These are phyloP conservation scores for Sclerotinia borealis DNA, from an alignment of 2,329 filamentous ascomycete genomes.

Conservation along the genomic window DNA sequence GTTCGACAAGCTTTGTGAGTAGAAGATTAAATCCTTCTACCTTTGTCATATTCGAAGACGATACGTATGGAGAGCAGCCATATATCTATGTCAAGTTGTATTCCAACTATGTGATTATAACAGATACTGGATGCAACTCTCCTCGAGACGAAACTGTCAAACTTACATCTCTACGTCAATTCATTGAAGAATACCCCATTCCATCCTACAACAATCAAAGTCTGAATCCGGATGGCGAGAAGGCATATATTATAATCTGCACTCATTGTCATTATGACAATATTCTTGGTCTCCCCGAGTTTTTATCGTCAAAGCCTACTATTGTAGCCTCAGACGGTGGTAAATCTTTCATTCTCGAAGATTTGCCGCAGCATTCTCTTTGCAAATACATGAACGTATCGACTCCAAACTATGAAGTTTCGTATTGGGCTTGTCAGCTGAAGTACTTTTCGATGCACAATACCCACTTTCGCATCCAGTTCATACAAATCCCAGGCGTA, in stretches of 20 bases:
- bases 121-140: conserved; percentile 42
- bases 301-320: conserved; percentile 19
- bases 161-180: conserved; percentile 35
- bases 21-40: conserved; percentile 38
- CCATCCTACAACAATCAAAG: conserved; percentile 31
- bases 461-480: conserved; percentile 34
- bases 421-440: conserved; percentile 37
- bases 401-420: conserved; percentile 37
- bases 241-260: conserved; percentile 38
- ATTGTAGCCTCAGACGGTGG: conserved; percentile 34
- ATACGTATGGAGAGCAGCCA: conserved; percentile 38
- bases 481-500: conserved; percentile 42
- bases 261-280: conserved; percentile 44
- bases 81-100: conserved; percentile 43
- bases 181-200: conserved; percentile 38
- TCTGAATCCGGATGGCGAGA: conserved; percentile 34
- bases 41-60: conserved; percentile 40
- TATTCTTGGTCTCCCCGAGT: conserved; percentile 30
- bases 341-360: conserved; percentile 36
- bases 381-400: conserved; percentile 35
- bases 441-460: conserved; percentile 28
- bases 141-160: conserved; percentile 27
- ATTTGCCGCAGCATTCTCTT: conserved; percentile 37
- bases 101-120: conserved; percentile 35
- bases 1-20: conserved; percentile 32